These are phyloP conservation scores for Ophiocordyceps camponoti-saundersi DNA, from an alignment of 2,329 filamentous ascomycete genomes.

Conservation along the genomic window DNA sequence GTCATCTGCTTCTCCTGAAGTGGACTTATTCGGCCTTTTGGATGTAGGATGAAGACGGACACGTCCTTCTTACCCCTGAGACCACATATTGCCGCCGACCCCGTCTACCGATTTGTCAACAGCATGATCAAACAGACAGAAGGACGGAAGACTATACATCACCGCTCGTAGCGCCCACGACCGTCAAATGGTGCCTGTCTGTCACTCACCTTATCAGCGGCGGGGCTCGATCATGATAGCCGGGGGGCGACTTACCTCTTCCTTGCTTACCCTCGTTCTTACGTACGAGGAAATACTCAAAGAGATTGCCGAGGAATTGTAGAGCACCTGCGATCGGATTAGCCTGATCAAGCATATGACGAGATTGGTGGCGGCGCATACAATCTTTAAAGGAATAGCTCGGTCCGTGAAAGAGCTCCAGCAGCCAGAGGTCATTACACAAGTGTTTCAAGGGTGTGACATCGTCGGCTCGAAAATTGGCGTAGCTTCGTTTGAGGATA, in stretches of 20 bases:
- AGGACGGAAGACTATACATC: slow-evolving; percentile 21
- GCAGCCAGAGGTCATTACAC: slow-evolving; percentile 58
- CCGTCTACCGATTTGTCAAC: slow-evolving; percentile 30
- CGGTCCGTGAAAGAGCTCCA: slow-evolving; percentile 93
- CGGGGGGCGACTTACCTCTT: slow-evolving; percentile 18
- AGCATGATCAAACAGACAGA: background rate
- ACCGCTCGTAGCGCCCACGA: slow-evolving; percentile 74
- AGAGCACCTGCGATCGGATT: slow-evolving; percentile 47
- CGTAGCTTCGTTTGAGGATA: slow-evolving; percentile 74
- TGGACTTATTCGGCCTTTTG: slow-evolving; percentile 76
- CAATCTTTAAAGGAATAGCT: slow-evolving; percentile 87
- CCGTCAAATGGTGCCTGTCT: slow-evolving; percentile 41
- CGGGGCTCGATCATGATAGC: no score
- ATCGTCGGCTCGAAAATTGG: slow-evolving; percentile 68
- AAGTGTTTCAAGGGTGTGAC: slow-evolving; percentile 69
- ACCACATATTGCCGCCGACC: slow-evolving; percentile 90
- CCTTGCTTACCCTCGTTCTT: slow-evolving; percentile 55
- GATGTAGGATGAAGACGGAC: slow-evolving; percentile 86
- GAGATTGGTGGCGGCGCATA: background rate
- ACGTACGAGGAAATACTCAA: slow-evolving; percentile 69
- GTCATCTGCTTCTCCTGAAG: slow-evolving; percentile 97
- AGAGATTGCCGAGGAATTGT: slow-evolving; percentile 91
- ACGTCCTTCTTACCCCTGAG: slow-evolving; percentile 92
- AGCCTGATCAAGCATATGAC: background rate
- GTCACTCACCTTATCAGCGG: background rate